Base-by-base conservation (phyloP, 2,329 filamentous ascomycete species). In the Epichloe aotearoae region DNA sequence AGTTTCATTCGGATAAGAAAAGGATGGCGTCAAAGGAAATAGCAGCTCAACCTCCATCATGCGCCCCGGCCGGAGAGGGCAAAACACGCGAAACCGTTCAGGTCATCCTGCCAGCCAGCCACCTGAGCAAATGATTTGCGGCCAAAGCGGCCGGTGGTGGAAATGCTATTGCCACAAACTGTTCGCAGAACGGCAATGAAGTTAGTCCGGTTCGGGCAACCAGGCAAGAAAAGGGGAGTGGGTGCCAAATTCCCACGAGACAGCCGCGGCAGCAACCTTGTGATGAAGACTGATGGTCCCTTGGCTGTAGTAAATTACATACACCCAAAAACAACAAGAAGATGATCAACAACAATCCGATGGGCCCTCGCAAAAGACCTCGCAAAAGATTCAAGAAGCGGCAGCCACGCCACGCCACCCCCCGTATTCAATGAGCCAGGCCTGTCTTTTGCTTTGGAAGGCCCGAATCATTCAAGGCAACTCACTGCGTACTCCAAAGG, bases 1-100 rank as follows among this genome's bases (percentile, higher is more conserved):
- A 42, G 41, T 52, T 36, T 36, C 41, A 49, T 45, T 49, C 50
- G 50, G 50, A 48, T 49, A 30, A 37, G 17, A 33, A 45, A 33
- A 11, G 37, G 50, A 42, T 19, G 36, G 50, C 47, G 23, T 46
- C 42, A 36, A 39, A 39, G 17, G 46, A 46, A 26, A 38, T n/a
- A 12, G 33, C 34, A 48, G 26, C n/a, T 36, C 40, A n/a, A 40
- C 34, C 19, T 36, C 33, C 20, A 47, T 45, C 14, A 26, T 47
- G 11, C 7, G 41, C n/a, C n/a, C 46, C 46, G 26, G 26, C 26
- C 40, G 39, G 39, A 17, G 26, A 15, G 37, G n/a, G 26, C 30
- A 43, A 20, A n/a, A 41, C 11, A 17, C 14, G 11, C 37, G 46
- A 23, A 23, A 41, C 26, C 23, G 20, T n/a, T 17, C 19, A 20